Percentiles rank a stretch among this genome's conserved stretches.
These are phyloP conservation scores for Sclerotinia minor DNA, from an alignment of 2,329 filamentous ascomycete species.

Conservation along the genomic window DNA sequence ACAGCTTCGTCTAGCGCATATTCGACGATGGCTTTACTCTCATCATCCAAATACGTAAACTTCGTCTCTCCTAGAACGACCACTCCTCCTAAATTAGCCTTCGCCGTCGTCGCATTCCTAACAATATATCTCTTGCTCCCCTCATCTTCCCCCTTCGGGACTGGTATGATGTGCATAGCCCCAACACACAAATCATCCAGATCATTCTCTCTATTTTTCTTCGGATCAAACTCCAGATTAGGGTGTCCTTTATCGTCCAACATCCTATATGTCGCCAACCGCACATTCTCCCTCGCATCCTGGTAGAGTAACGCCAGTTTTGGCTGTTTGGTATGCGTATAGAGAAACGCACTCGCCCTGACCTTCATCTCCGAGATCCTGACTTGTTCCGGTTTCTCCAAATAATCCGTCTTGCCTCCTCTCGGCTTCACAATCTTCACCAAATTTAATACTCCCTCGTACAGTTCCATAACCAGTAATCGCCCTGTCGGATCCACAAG, in stretches of 20 bases:
- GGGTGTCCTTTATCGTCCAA: slow-evolving; percentile 58
- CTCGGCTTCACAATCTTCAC: slow-evolving; percentile 58
- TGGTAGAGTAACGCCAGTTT: slow-evolving; percentile 66
- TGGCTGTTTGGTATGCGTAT: slow-evolving; percentile 56
- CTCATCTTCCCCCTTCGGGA: slow-evolving; percentile 56
- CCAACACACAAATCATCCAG: slow-evolving; percentile 56
- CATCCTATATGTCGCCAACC: slow-evolving; percentile 59
- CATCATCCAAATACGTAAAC: slow-evolving; percentile 81
- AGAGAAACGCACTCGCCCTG: slow-evolving; percentile 64
- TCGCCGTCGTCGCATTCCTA: slow-evolving; percentile 50
- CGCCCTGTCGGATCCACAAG: slow-evolving; percentile 77
- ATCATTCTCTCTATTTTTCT: slow-evolving; percentile 56
- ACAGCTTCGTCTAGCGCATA: slow-evolving; percentile 69
- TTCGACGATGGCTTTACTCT: slow-evolving; percentile 66
- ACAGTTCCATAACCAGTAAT: slow-evolving; percentile 66
- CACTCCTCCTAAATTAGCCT: slow-evolving; percentile 66
- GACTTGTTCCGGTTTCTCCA: slow-evolving; percentile 62
- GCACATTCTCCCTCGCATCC: slow-evolving; percentile 59
- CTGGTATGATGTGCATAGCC: slow-evolving; percentile 62
- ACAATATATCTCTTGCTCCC: slow-evolving; percentile 62
- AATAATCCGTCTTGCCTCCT: slow-evolving; percentile 54
- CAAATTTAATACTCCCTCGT: slow-evolving; percentile 66
- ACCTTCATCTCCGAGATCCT: slow-evolving; percentile 68
- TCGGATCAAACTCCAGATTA: slow-evolving; percentile 53
- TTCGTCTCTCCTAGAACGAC: slow-evolving; percentile 78